Evolutionary conservation across 352 stramenopile genomes (phyloP), one percentile per base, ranked within the genome.

Genomic region (Pythium chondricola): DNA sequence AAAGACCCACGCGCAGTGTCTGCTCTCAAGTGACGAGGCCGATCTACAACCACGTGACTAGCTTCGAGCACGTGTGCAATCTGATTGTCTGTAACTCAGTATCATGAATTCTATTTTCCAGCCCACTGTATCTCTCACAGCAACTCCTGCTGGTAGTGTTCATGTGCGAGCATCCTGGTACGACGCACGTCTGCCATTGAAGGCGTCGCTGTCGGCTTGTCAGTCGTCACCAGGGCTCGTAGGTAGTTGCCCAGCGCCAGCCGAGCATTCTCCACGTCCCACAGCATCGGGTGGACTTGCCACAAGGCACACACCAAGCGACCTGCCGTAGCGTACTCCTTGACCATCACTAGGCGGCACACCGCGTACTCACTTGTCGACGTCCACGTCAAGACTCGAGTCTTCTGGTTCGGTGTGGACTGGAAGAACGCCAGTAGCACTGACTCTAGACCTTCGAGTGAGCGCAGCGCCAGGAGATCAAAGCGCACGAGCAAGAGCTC

Each of bases 401-500:
- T 53, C 25, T 58, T 54, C 26, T 24, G 30, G 7, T 40, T 36
- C 13, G 8, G 33, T 43, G 52, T 24, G 24, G 52, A 48, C 35
- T 71, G 27, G 32, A 56, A 52, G 29, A 78, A 80, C 0, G 50
- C 43, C 22, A 84, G 57, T 4, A 88, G 27, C 0, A 61, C 37
- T 0, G 63, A 21, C 44, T 88, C 61, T 32, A 88, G 45, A 6
- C 62, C 64, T 1, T 65, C 52, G 17, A 74, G 50, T 16, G 61
- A 59, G 20, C 80, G 29, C 10, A 91, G 52, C 16, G 59, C 41
- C 2, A 43, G 35, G 6, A 87, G 22, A 41, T 87, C 74, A 31
- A 85, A 71, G 13, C 76, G 79, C 45, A 91, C 52, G n/a, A 91
- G 58, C 10, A 67, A 47, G 17, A 91, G 55, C 43, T 87, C 76